A percentile compares a stretch with the other conserved stretches of the same genome.
phyloP scores from a whole-genome alignment of 768 basidiomycete species.

The Asterophora lycoperdoides region DNA sequence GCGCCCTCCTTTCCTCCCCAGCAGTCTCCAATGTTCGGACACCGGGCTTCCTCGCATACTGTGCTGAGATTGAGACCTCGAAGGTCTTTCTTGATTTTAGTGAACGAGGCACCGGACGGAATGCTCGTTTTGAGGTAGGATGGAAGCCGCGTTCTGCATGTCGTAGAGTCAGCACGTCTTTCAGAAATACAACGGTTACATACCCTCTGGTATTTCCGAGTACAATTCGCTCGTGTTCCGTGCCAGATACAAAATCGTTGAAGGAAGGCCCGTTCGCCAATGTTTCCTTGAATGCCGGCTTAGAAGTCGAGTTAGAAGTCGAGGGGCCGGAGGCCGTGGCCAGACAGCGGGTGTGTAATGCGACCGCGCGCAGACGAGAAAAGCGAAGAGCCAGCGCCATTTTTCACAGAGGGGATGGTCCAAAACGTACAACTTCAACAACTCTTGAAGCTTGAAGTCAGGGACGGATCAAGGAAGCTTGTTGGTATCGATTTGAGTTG shows the following conservation, averaged over 20 bases:
- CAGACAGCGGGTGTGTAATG: slow-evolving; percentile 34
- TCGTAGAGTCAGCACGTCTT: slow-evolving; percentile 2
- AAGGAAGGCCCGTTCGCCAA: slow-evolving; percentile 68
- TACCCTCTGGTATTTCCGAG: slow-evolving; percentile 71
- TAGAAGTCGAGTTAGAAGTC: slow-evolving; percentile 29
- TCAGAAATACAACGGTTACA: neutral
- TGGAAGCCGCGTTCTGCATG: slow-evolving; percentile 74
- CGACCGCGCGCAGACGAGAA: slow-evolving; percentile 10
- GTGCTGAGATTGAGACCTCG: slow-evolving; percentile 90
- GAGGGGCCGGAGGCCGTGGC: slow-evolving; percentile 44
- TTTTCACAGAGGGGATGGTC: too few relatives aligned
- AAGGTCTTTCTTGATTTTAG: slow-evolving; percentile 92
- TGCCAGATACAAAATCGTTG: slow-evolving; percentile 76
- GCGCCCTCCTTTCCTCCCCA: slow-evolving; percentile 84
- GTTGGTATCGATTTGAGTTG: neutral
- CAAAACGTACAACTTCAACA: too few relatives aligned
- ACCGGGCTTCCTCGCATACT: slow-evolving; percentile 97
- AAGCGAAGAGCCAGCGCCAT: slow-evolving; percentile 12
- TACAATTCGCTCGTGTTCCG: slow-evolving; percentile 53
- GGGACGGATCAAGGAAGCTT: too few relatives aligned
- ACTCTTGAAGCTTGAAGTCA: too few relatives aligned
- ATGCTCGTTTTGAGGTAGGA: slow-evolving; percentile 88
- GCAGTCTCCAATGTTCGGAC: slow-evolving; percentile 99
- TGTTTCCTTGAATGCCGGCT: slow-evolving; percentile 43
- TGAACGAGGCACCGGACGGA: slow-evolving; percentile 84